Conservation (phyloP, 331 rosid species). For the Spiraea crenata region DNA sequence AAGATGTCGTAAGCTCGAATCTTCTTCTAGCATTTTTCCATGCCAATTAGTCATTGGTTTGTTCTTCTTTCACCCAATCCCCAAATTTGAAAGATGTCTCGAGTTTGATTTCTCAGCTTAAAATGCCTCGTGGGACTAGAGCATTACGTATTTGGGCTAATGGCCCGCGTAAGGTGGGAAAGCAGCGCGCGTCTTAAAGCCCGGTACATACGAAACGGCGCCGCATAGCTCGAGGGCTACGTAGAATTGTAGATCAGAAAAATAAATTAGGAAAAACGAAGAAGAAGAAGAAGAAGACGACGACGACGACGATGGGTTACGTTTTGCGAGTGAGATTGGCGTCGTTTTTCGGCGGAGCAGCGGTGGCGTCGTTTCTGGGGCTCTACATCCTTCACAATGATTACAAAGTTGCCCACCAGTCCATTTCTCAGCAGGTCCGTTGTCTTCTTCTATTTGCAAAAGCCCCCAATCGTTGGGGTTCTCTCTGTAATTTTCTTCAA, state of each 20-base stretch:
- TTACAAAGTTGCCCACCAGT: constrained; percentile 71
- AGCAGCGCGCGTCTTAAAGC: not conserved
- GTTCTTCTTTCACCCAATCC: no score
- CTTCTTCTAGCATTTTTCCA: no score
- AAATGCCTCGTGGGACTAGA: no score
- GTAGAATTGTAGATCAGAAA: constrained; percentile 12
- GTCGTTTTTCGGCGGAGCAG: constrained; percentile 85
- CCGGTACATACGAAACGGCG: constrained; percentile 7
- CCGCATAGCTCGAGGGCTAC: constrained; percentile 12
- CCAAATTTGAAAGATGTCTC: no score
- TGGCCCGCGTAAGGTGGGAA: no score
- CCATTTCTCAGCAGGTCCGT: constrained; percentile 68
- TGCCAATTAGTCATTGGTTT: no score
- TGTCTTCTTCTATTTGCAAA: not conserved
- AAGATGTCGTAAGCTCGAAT: no score
- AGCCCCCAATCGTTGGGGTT: not conserved
- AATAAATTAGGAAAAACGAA: not conserved
- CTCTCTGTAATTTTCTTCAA: not conserved
- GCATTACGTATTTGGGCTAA: no score
- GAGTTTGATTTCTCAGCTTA: no score
- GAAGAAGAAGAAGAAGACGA: not conserved
- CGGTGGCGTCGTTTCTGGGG: constrained; percentile 73
- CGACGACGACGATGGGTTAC: constrained; percentile 60
- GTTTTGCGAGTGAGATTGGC: constrained; percentile 82
- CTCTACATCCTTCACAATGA: constrained; percentile 74